Percentiles rank a stretch among this genome's conserved stretches.
Evolutionary conservation across 2,329 filamentous ascomycete genomes (phyloP).

Genomic region (Hirsutella rhossiliensis): DNA sequence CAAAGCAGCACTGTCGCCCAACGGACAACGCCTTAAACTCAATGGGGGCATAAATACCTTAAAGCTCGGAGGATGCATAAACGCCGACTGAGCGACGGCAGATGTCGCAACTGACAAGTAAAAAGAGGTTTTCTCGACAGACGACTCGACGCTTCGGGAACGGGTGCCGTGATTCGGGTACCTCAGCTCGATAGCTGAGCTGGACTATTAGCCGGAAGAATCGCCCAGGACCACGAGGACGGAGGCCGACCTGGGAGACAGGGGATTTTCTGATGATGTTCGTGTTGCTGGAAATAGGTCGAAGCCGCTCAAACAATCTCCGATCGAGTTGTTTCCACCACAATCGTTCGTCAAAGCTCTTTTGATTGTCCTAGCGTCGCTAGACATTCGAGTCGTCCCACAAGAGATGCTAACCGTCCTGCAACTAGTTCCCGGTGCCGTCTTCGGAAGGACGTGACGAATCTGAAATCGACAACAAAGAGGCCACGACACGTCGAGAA

Average conservation of each 20-base stretch:
- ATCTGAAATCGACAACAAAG: too few relatives aligned
- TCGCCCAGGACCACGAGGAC: not conserved
- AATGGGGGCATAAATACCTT: constrained; percentile 2
- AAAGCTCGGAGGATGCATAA: constrained; percentile 5
- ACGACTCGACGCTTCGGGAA: not conserved
- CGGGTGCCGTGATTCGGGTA: not conserved
- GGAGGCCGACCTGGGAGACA: not conserved
- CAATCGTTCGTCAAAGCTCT: not conserved
- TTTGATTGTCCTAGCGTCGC: too few relatives aligned
- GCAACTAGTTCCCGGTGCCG: too few relatives aligned
- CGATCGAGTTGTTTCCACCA: not conserved
- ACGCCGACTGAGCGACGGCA: constrained; percentile 1
- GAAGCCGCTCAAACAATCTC: not conserved
- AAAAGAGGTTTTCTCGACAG: not conserved
- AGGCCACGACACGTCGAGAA: too few relatives aligned
- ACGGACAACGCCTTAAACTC: not conserved
- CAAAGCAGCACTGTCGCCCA: not conserved
- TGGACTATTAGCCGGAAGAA: not conserved
- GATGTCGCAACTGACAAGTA: not conserved
- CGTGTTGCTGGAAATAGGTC: too few relatives aligned
- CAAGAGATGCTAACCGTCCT: too few relatives aligned
- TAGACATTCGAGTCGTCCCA: too few relatives aligned
- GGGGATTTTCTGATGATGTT: too few relatives aligned
- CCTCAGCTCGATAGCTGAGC: not conserved
- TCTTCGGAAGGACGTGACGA: too few relatives aligned